Evolutionary conservation across 352 stramenopile genomes (phyloP), one percentile per base, ranked within the genome.

Genomic region (Phytopythium chamaehyphon): DNA sequence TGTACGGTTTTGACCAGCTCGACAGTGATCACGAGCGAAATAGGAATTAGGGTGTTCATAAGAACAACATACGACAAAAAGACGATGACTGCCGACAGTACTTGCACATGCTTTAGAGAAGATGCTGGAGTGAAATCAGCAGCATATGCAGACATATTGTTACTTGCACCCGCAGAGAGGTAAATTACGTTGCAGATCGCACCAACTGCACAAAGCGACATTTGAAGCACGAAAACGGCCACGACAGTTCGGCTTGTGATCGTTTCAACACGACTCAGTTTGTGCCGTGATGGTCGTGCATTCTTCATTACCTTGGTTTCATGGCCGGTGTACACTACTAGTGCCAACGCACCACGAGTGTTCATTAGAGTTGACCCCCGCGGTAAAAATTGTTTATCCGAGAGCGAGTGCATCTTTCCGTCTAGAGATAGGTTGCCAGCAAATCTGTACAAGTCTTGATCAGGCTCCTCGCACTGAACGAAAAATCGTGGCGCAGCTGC

Each of bases 291-390:
- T n/a, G 71, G 71, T 8, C 81, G 79, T 8, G 79, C 83, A 37
- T 94, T 96, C 61, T 92, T 92, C 71, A 93, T 92, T 43, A 97
- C 75, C 58, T 97, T 97, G 6, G 88, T 94, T 44, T 97, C 90
- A 51, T 94, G 79, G 5, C 82, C 72, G 37, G 82, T 92, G 58
- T 93, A 93, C 2, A 91, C 76, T 9, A 89, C 77, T 14, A 90
- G 61, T 44, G 87, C 64, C 48, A 76, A 57, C 36, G 76, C 70
- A 71, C 72, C 86, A 40, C 88, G 88, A 1, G 82, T 94, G 47
- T 94, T 92, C 74, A 86, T 88, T 22, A 94, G 65, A 22, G 68
- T 83, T 14, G 77, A 86, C 8, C 83, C 82, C 8, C 83, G 77
- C 1, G 82, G 65, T 12, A 94, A 21, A 26, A 94, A 87, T 42